Evolutionary conservation across 2,329 filamentous ascomycete species (phyloP).

Genomic region (Fusarium sp.): DNA sequence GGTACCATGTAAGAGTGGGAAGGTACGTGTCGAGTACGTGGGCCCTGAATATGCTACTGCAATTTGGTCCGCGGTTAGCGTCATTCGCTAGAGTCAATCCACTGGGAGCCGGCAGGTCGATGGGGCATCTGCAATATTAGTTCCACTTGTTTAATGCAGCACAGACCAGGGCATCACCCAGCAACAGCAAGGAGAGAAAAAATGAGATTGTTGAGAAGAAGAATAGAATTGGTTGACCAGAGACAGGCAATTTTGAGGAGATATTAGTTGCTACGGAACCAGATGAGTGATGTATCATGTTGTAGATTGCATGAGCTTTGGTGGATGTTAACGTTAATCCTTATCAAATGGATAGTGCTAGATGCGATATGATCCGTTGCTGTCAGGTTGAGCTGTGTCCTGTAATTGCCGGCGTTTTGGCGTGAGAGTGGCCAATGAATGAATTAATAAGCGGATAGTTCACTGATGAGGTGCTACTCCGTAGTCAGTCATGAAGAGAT

Average conservation of each 20-base stretch:
- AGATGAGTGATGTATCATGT: not conserved
- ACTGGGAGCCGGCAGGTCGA: constrained; percentile 40
- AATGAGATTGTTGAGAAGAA: constrained; percentile 16
- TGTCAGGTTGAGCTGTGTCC: constrained; percentile 8
- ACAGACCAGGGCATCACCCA: constrained; percentile 48
- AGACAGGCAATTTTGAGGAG: constrained; percentile 9
- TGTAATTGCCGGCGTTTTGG: constrained; percentile 33
- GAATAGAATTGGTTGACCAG: constrained; percentile 15
- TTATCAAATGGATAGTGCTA: not conserved
- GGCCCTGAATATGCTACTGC: constrained; percentile 34
- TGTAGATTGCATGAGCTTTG: constrained; percentile 1
- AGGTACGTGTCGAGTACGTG: constrained; percentile 42
- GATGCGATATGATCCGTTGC: not conserved
- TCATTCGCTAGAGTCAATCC: constrained; percentile 37
- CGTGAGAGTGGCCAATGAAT: constrained; percentile 34
- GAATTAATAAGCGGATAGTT: constrained; percentile 21
- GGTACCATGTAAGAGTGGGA: constrained; percentile 21
- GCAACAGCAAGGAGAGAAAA: constrained; percentile 41
- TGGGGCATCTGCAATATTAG: constrained; percentile 49
- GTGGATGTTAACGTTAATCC: not conserved
- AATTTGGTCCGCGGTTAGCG: constrained; percentile 44
- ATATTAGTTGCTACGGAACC: constrained; percentile 28
- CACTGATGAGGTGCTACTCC: constrained; percentile 4
- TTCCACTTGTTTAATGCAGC: constrained; percentile 50
- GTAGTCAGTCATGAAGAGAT: not conserved